Conservation (phyloP, 1,139 yeast species). For the Scheffersomyces titani region DNA sequence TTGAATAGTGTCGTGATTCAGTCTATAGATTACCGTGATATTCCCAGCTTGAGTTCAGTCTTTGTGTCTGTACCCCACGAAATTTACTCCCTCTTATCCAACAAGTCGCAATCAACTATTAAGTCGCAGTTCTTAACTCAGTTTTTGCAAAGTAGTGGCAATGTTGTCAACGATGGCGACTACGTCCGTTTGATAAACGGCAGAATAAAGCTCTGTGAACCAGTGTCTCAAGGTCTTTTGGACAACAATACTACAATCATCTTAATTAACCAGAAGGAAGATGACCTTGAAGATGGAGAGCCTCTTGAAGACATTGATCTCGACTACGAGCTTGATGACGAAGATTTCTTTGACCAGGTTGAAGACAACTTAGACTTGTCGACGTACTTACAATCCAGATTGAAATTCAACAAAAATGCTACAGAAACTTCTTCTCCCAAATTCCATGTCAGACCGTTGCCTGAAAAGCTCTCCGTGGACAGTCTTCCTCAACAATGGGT, state of each 20-base stretch:
- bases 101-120: constrained; percentile 23
- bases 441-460: constrained; percentile 31
- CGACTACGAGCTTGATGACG: constrained; percentile 7
- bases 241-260: constrained; percentile 49
- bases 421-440: constrained; percentile 6
- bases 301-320: constrained; percentile 5
- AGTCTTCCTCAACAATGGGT: constrained; percentile 30
- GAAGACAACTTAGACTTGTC: constrained; percentile 33
- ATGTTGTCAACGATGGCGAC: constrained; percentile 36
- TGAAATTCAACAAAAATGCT: constrained; percentile 20
- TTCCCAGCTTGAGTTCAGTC: constrained; percentile 32
- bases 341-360: constrained; percentile 6
- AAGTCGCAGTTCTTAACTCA: constrained; percentile 29
- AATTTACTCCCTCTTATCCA: constrained; percentile 40
- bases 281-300: constrained; percentile 8
- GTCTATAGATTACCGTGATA: constrained; percentile 24
- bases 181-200: constrained; percentile 48
- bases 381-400: constrained; percentile 33
- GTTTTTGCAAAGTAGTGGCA: constrained; percentile 29
- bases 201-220: constrained; percentile 63
- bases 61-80: constrained; percentile 48
- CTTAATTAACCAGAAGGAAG: constrained; percentile 42
- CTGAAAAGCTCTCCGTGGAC: constrained; percentile 27
- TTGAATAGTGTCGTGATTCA: constrained; percentile 34
- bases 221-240: constrained; percentile 67